These are phyloP conservation scores for Penicillium turbatum DNA, from an alignment of 495 filamentous ascomycete genomes.

Conservation along the genomic window DNA sequence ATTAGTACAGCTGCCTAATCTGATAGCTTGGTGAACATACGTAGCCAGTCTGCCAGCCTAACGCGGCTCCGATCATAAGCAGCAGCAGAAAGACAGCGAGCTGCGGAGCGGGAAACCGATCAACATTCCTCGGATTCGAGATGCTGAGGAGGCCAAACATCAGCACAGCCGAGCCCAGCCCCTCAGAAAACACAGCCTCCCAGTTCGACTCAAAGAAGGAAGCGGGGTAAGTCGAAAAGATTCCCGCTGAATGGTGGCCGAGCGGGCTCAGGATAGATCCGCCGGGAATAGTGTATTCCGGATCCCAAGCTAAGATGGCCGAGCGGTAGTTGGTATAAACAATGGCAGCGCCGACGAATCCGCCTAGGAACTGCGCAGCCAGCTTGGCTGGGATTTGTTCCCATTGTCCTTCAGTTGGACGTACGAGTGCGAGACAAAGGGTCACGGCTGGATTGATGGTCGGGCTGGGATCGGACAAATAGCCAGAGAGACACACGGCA, in stretches of 20 bases:
- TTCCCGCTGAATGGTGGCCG: constrained; percentile 35
- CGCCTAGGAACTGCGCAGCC: constrained; percentile 31
- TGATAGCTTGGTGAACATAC: constrained; percentile 17
- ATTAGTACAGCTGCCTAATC: constrained; percentile 1
- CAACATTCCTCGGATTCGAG: constrained; percentile 25
- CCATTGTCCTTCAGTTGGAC: constrained; percentile 31
- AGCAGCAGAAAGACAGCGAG: constrained; percentile 31
- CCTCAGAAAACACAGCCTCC: constrained; percentile 34
- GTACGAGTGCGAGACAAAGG: constrained; percentile 28
- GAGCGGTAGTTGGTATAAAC: constrained; percentile 37
- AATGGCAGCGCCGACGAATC: constrained; percentile 33
- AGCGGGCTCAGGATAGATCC: constrained; percentile 33
- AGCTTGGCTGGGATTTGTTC: constrained; percentile 28
- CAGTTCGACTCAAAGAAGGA: constrained; percentile 29
- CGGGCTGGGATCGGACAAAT: constrained; percentile 30
- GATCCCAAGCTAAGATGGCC: constrained; percentile 34
- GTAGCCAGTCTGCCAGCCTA: constrained; percentile 39
- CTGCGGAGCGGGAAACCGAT: constrained; percentile 29
- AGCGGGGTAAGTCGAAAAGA: constrained; percentile 34
- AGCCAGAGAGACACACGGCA: constrained; percentile 31
- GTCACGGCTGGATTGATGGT: constrained; percentile 32
- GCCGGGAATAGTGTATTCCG: constrained; percentile 36
- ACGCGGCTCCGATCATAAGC: constrained; percentile 29
- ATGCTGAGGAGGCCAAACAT: constrained; percentile 33
- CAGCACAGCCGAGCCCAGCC: constrained; percentile 30